Evolutionary conservation across 148 eudicot genomes (phyloP).

Genomic region (Rhododendron simsii): DNA sequence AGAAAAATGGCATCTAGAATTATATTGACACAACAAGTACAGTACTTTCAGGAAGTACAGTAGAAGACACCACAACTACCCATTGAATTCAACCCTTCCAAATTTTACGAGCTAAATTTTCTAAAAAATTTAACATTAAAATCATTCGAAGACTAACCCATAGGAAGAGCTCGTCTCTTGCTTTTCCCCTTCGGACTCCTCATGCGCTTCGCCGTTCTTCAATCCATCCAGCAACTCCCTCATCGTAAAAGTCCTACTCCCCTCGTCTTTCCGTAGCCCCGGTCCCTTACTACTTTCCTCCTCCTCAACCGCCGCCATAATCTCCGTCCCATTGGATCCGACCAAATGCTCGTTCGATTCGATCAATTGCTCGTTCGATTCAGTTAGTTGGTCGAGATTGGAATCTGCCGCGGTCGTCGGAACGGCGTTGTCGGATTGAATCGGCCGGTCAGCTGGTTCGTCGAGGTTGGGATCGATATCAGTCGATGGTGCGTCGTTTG

Average conservation of each 20-base stretch:
- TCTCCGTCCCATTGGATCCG: slow-evolving; percentile 18
- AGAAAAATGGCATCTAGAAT: background rate
- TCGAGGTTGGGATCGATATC: slow-evolving; percentile 23
- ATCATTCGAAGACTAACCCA: slow-evolving; percentile 25
- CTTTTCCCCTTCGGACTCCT: slow-evolving; percentile 17
- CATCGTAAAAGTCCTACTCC: slow-evolving; percentile 62
- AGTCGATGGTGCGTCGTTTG: slow-evolving; percentile 12
- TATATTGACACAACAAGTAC: background rate
- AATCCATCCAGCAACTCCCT: slow-evolving; percentile 66
- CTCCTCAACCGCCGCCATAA: background rate
- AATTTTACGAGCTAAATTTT: background rate
- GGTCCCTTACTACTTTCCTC: slow-evolving; percentile 5
- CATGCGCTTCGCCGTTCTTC: slow-evolving; percentile 47
- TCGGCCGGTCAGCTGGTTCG: background rate
- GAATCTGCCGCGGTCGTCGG: slow-evolving; percentile 17
- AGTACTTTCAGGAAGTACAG: background rate
- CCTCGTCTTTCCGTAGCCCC: slow-evolving; percentile 35
- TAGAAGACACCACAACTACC: background rate
- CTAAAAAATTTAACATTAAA: background rate
- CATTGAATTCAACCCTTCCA: background rate
- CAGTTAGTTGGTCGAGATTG: background rate
- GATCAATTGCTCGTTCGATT: background rate
- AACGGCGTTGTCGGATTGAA: slow-evolving; percentile 15
- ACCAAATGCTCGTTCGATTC: slow-evolving; percentile 2
- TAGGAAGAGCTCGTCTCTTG: slow-evolving; percentile 41